phyloP scores from a whole-genome alignment of 1,284 basidiomycete genomes.

The Psilocybe mexicana region DNA sequence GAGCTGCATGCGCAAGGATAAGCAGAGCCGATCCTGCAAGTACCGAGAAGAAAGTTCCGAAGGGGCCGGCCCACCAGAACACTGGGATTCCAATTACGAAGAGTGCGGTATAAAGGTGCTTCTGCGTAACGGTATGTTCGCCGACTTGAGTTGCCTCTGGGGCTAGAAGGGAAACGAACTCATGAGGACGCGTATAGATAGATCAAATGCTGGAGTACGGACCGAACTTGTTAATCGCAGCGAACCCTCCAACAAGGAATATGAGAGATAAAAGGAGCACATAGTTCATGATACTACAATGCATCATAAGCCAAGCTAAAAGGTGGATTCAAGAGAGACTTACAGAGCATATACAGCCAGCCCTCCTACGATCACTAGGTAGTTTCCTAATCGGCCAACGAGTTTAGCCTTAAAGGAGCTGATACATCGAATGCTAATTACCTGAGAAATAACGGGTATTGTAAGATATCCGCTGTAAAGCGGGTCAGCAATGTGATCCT shows the following conservation, averaged over 20 bases:
- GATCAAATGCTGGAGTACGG: constrained; percentile 31
- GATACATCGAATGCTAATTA: constrained; percentile 26
- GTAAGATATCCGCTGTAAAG: constrained; percentile 81
- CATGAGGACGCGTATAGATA: constrained; percentile 2
- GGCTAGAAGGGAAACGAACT: constrained; percentile 37
- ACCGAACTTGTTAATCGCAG: constrained; percentile 91
- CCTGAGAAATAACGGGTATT: constrained; percentile 93
- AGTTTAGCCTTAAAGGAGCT: background rate
- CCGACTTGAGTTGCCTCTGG: constrained; percentile 83
- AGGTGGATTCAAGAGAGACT: constrained; percentile 31
- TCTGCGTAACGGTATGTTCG: constrained; percentile 79
- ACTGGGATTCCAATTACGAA: constrained; percentile 80
- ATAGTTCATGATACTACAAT: constrained; percentile 68
- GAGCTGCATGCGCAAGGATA: constrained; percentile 77
- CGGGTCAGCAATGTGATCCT: constrained; percentile 15
- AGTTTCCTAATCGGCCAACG: constrained; percentile 65
- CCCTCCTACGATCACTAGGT: constrained; percentile 78
- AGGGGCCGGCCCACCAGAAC: constrained; percentile 67
- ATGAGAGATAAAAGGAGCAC: constrained; percentile 81
- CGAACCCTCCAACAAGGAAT: constrained; percentile 92
- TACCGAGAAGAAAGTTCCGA: constrained; percentile 78
- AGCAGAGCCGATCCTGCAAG: constrained; percentile 74
- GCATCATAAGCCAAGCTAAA: background rate
- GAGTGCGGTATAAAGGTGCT: constrained; percentile 76
- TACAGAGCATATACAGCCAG: constrained; percentile 91